Conservation (phyloP, 2,329 filamentous ascomycete genomes). For the Pyrenochaeta sp. region DNA sequence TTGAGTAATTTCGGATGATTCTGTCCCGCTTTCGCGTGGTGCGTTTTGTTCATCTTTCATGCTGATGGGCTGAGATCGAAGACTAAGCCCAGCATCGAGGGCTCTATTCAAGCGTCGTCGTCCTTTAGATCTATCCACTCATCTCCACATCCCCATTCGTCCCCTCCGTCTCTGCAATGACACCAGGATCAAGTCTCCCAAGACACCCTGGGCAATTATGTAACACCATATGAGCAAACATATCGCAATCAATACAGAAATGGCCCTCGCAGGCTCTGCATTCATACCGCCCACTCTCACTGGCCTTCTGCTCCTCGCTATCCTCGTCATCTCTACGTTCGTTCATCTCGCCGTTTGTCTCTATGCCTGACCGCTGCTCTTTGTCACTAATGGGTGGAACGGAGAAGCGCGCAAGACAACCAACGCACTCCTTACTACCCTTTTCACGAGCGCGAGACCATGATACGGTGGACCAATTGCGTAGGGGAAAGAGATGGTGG, state of each 20-base stretch:
- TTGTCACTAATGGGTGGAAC: constrained; percentile 23
- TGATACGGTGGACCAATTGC: constrained; percentile 88
- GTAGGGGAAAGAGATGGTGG: constrained; percentile 60
- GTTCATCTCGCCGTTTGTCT: constrained; percentile 21
- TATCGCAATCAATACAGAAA: constrained; percentile 98
- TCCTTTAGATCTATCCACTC: constrained; percentile 22
- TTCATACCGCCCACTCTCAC: constrained; percentile 86
- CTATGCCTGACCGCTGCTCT: constrained; percentile 11
- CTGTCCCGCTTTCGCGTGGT: too few relatives aligned
- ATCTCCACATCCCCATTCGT: constrained; percentile 41
- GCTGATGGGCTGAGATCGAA: too few relatives aligned
- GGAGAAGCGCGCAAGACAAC: constrained; percentile 80
- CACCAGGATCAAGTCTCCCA: constrained; percentile 42
- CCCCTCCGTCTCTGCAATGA: constrained; percentile 8
- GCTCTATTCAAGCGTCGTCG: neutral
- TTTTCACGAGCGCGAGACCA: constrained; percentile 73
- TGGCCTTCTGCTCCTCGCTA: constrained; percentile 59
- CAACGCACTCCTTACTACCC: constrained; percentile 70
- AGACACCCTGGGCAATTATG: constrained; percentile 96
- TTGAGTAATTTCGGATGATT: too few relatives aligned
- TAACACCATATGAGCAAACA: constrained; percentile 91
- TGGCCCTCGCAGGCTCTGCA: constrained; percentile 88
- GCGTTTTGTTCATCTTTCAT: too few relatives aligned
- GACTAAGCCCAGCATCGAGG: neutral
- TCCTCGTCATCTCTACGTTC: constrained; percentile 36